A percentile compares a stretch with the other conserved stretches of the same genome.
phyloP scores from a whole-genome alignment of 2,329 filamentous ascomycete genomes.

The Penicillium janthinellum region DNA sequence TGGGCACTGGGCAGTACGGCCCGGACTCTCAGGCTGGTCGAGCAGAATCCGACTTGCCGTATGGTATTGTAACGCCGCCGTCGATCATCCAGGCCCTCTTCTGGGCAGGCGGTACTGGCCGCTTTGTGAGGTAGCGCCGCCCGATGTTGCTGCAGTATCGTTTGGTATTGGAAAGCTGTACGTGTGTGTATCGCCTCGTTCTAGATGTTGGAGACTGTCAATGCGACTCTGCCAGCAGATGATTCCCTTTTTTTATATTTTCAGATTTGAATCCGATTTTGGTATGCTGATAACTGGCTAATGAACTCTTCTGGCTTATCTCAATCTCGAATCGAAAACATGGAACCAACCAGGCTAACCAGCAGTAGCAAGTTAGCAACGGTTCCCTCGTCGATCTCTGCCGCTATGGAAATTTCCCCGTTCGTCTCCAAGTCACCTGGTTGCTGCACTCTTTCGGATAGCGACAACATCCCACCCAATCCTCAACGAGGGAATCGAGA shows the following conservation, averaged over 20 bases:
- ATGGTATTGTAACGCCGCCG: conserved; percentile 15
- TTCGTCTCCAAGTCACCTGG: conserved; percentile 7
- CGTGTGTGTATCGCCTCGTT: neutral
- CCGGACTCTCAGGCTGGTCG: conserved; percentile 12
- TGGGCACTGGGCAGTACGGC: neutral
- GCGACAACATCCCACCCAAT: neutral
- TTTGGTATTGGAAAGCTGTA: neutral
- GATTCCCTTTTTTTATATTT: neutral
- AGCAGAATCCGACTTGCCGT: conserved; percentile 20
- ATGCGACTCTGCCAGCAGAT: neutral
- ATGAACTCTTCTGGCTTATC: neutral
- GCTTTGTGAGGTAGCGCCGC: neutral
- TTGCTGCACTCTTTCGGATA: conserved; percentile 3
- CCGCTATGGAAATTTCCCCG: conserved; percentile 2
- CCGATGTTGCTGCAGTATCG: neutral
- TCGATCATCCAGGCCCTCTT: conserved; percentile 17
- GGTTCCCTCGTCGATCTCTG: conserved; percentile 1
- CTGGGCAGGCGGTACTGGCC: conserved; percentile 15
- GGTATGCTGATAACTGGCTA: neutral
- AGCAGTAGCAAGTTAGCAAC: neutral
- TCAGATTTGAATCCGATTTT: no score
- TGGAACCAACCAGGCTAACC: neutral
- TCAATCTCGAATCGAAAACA: neutral
- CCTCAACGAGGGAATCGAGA: neutral
- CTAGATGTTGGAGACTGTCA: neutral